These are phyloP conservation scores for Komagataella ulmi DNA, from an alignment of 805 yeast species.

Conservation along the genomic window DNA sequence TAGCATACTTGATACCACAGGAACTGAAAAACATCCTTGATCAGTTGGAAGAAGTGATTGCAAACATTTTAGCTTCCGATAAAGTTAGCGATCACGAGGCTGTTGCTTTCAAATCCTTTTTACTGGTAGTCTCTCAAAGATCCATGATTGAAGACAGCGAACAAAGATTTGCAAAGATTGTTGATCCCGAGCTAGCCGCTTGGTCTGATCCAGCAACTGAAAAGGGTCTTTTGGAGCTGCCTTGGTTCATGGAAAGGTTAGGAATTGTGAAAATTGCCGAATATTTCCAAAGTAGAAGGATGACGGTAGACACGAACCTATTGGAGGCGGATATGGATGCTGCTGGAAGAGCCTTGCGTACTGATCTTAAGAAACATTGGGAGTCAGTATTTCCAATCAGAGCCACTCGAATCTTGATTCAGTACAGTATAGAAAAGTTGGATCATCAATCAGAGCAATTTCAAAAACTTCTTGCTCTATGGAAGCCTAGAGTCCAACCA, in stretches of 20 bases:
- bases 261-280: slow-evolving; percentile 91
- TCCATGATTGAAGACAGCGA: slow-evolving; percentile 56
- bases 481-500: slow-evolving; percentile 92
- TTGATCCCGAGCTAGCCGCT: slow-evolving; percentile 83
- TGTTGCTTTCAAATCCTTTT: slow-evolving; percentile 85
- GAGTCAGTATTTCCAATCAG: slow-evolving; percentile 88
- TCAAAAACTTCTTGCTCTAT: slow-evolving; percentile 51
- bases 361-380: slow-evolving; percentile 82
- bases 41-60: slow-evolving; percentile 74
- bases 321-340: slow-evolving; percentile 82
- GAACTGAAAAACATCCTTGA: slow-evolving; percentile 67
- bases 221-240: slow-evolving; percentile 78
- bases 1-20: slow-evolving; percentile 93
- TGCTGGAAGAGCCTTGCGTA: slow-evolving; percentile 63
- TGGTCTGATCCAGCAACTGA: slow-evolving; percentile 92
- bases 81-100: slow-evolving; percentile 83
- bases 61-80: slow-evolving; percentile 49
- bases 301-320: slow-evolving; percentile 63
- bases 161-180: slow-evolving; percentile 72
- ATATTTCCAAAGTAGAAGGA: slow-evolving; percentile 74
- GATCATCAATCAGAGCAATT: slow-evolving; percentile 70
- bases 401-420: slow-evolving; percentile 88
- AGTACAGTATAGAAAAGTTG: slow-evolving; percentile 87
- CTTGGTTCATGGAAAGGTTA: slow-evolving; percentile 96
- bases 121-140: slow-evolving; percentile 84